Evolutionary conservation across 371 early-diverging fungal genomes (phyloP).

Genomic region (Rhizopus stolonifer): DNA sequence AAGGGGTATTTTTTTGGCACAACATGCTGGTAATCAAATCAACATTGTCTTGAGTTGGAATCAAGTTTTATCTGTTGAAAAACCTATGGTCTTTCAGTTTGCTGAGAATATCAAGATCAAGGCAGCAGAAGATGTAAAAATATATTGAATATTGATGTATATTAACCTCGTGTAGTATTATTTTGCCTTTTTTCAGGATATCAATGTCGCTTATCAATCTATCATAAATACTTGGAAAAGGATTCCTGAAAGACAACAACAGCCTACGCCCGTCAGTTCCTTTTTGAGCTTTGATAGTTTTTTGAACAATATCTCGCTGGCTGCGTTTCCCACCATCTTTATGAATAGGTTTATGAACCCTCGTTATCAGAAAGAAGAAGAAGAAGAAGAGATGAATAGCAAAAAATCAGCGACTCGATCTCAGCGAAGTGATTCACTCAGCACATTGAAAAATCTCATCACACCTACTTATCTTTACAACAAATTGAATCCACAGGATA

Average conservation of each 20-base stretch:
- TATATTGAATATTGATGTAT: too few species aligned
- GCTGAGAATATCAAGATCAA: slow-evolving; percentile 57
- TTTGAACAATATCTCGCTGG: slow-evolving; percentile 20
- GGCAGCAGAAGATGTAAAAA: slow-evolving; percentile 48
- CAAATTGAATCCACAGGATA: background rate
- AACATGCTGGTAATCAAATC: slow-evolving; percentile 62
- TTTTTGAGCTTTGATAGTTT: slow-evolving; percentile 19
- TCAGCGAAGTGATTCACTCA: slow-evolving; percentile 10
- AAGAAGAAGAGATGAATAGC: background rate
- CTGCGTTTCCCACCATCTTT: slow-evolving; percentile 22
- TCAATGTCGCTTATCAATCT: slow-evolving; percentile 12
- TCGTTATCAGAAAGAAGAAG: background rate
- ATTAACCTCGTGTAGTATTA: too few species aligned
- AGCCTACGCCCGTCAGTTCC: background rate
- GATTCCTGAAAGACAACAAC: background rate
- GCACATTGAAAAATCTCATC: slow-evolving; percentile 7
- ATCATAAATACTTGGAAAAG: slow-evolving; percentile 11
- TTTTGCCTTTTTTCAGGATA: slow-evolving; percentile 61
- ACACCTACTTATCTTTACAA: slow-evolving; percentile 10
- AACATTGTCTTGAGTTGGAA: slow-evolving; percentile 56
- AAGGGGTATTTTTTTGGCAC: slow-evolving; percentile 59
- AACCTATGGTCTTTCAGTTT: slow-evolving; percentile 52
- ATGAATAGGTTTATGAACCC: slow-evolving; percentile 6
- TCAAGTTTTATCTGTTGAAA: slow-evolving; percentile 53
- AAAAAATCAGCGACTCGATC: background rate